Conservation (phyloP, 257 asterid genomes). For the Petunia secreta region DNA sequence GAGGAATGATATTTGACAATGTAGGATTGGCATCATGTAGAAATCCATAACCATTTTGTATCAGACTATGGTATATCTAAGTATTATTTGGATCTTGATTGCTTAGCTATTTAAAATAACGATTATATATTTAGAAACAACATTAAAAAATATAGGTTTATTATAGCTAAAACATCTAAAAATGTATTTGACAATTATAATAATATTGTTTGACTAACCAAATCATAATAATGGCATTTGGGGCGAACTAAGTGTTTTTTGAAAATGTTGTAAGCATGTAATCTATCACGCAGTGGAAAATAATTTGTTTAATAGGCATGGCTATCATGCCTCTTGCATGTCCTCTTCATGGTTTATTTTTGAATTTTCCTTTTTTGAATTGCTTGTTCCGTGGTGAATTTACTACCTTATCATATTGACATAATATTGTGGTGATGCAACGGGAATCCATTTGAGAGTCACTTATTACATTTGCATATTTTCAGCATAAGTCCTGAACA, state of each 20-base stretch:
- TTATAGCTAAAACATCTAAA: not conserved
- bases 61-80: conserved; percentile 1
- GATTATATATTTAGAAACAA: not conserved
- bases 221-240: not conserved
- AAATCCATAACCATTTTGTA: conserved; percentile 9
- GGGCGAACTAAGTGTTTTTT: not conserved
- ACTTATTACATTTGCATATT: not conserved
- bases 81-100: not conserved
- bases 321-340: not conserved
- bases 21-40: not conserved
- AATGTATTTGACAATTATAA: not conserved
- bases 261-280: not conserved
- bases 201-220: not conserved
- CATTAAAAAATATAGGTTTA: not conserved
- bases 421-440: conserved; percentile 13
- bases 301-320: not conserved
- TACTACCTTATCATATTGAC: not conserved
- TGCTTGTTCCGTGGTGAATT: conserved; percentile 9
- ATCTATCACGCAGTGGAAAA: not conserved
- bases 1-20: not conserved
- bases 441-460: conserved; percentile 2
- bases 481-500: conserved; percentile 77
- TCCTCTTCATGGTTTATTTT: conserved; percentile 5
- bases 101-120: not conserved
- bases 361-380: not conserved